phyloP scores from a whole-genome alignment of 129 eudicot genomes.

The sunflower (Helianthus annuus) region DNA sequence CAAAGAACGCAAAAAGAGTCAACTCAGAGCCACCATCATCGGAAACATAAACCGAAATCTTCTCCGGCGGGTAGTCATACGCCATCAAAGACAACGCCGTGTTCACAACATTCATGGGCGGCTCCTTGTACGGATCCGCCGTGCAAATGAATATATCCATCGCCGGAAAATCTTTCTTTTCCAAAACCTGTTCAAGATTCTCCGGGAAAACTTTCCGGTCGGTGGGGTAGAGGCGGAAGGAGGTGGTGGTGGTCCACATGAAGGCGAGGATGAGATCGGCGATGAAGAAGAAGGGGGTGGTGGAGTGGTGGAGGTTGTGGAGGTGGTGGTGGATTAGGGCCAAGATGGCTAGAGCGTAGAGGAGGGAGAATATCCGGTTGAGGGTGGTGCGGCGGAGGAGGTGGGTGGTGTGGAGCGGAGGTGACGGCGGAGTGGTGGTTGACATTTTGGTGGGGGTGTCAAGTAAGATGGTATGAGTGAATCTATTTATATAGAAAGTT shows the following conservation, averaged over 20 bases:
- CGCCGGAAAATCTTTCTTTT: slow-evolving; percentile 47
- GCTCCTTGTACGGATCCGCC: slow-evolving; percentile 92
- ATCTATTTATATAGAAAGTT: slow-evolving; percentile 4
- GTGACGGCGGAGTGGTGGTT: slow-evolving; percentile 14
- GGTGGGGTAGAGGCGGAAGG: slow-evolving; percentile 63
- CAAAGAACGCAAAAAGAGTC: slow-evolving; percentile 83
- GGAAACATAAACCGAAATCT: slow-evolving; percentile 82
- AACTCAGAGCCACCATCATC: slow-evolving; percentile 91
- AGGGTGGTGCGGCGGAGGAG: slow-evolving; percentile 41
- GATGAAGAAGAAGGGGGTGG: slow-evolving; percentile 43
- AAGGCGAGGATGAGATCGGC: slow-evolving; percentile 67
- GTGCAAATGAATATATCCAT: slow-evolving; percentile 84
- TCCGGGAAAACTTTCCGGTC: slow-evolving; percentile 54
- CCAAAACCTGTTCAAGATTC: slow-evolving; percentile 46
- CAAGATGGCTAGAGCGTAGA: slow-evolving; percentile 50
- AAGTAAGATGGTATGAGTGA: background rate
- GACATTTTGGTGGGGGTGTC: slow-evolving; percentile 18
- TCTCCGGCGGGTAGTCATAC: slow-evolving; percentile 80
- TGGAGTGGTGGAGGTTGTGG: slow-evolving; percentile 33
- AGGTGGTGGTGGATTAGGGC: slow-evolving; percentile 64
- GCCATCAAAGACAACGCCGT: slow-evolving; percentile 95
- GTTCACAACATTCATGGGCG: slow-evolving; percentile 75
- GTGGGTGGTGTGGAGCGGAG: slow-evolving; percentile 32
- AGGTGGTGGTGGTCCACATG: slow-evolving; percentile 71
- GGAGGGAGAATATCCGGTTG: slow-evolving; percentile 61